A percentile compares a stretch with the other conserved stretches of the same genome.
phyloP scores from a whole-genome alignment of 306 rosid genomes.

The Trichosanthes cucumerina region DNA sequence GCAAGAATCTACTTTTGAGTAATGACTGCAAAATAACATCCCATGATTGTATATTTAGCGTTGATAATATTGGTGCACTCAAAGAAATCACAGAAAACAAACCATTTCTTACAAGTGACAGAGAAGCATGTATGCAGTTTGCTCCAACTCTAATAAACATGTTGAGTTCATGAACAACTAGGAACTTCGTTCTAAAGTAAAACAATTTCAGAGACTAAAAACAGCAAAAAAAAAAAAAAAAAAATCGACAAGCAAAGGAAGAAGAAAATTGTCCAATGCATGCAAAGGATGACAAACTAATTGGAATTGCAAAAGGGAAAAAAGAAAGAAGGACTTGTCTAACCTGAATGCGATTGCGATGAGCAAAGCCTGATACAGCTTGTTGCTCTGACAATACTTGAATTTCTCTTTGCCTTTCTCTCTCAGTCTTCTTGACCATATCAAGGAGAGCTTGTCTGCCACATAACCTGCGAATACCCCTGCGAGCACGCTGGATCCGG shows the following conservation, averaged over 20 bases:
- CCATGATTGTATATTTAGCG: neutral
- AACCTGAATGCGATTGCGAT: constrained; percentile 99
- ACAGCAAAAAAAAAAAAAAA: neutral
- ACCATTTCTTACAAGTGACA: neutral
- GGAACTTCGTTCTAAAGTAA: neutral
- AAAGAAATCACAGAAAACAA: neutral
- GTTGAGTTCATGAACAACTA: neutral
- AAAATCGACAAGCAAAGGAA: neutral
- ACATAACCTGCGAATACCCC: constrained; percentile 66
- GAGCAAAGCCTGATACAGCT: constrained; percentile 76
- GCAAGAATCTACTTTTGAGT: constrained; percentile 90
- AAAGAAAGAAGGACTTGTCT: neutral
- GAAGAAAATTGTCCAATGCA: neutral
- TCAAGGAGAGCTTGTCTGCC: constrained; percentile 91
- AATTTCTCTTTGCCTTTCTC: constrained; percentile 68
- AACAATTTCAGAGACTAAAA: neutral
- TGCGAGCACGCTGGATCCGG: constrained; percentile 41
- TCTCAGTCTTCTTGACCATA: constrained; percentile 75
- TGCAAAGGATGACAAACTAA: neutral
- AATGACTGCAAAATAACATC: constrained; percentile 52
- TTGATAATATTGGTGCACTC: neutral
- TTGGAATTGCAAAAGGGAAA: neutral
- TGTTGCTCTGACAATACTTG: constrained; percentile 53
- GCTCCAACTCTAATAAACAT: neutral
- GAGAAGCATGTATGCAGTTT: neutral